These are phyloP conservation scores for Pelargonium australe DNA, from an alignment of 441 rosid species.

Conservation along the genomic window DNA sequence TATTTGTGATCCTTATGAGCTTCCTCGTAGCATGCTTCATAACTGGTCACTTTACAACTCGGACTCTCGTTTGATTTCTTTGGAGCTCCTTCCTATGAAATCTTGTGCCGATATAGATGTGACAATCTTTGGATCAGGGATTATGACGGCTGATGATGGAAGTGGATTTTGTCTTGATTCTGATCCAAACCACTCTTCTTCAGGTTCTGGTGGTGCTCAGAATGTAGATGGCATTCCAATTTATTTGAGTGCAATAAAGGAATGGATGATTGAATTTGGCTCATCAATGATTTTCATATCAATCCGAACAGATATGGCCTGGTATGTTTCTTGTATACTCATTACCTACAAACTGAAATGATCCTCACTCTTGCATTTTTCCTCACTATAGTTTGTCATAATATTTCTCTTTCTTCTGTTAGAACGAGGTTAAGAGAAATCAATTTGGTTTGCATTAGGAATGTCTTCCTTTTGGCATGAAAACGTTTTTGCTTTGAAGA, in stretches of 20 bases:
- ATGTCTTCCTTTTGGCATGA: conserved; percentile 1
- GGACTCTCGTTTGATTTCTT: conserved; percentile 56
- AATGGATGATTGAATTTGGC: conserved; percentile 78
- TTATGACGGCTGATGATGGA: conserved; percentile 58
- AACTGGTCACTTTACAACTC: conserved; percentile 81
- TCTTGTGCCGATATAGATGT: conserved; percentile 64
- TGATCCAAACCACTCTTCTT: conserved; percentile 37
- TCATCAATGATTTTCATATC: conserved; percentile 46
- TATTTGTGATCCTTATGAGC: conserved; percentile 35
- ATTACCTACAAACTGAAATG: neutral
- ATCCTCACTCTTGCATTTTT: neutral
- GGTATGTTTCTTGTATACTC: conserved; percentile 34
- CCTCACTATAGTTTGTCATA: neutral
- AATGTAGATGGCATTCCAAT: conserved; percentile 45
- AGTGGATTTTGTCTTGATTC: conserved; percentile 45
- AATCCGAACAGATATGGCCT: conserved; percentile 69
- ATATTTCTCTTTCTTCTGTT: neutral
- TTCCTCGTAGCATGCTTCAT: conserved; percentile 62
- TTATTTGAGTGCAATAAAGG: conserved; percentile 66
- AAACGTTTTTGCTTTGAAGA: neutral
- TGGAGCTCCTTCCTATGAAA: conserved; percentile 84
- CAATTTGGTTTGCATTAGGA: neutral
- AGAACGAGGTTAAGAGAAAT: neutral
- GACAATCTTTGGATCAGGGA: conserved; percentile 72
- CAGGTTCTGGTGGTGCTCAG: conserved; percentile 22